Conservation (phyloP, 495 filamentous ascomycete species). For the Rhizodiscina lignyota region DNA sequence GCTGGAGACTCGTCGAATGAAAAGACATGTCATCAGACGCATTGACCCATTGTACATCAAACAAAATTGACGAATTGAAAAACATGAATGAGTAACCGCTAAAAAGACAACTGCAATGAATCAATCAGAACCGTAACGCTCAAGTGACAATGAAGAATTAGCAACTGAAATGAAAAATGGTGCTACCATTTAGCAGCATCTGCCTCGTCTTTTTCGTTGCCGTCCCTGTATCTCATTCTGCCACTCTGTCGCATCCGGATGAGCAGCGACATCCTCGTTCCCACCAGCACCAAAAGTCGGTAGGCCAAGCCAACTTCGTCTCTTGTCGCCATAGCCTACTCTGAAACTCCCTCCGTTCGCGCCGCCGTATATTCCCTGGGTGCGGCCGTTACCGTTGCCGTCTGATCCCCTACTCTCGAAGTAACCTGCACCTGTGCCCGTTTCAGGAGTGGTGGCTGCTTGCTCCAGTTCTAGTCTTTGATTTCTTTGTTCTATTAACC, state of each 20-base stretch:
- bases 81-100: too few species aligned
- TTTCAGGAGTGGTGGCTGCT: conserved; percentile 29
- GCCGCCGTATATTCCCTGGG: too few species aligned
- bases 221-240: conserved; percentile 15
- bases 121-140: too few species aligned
- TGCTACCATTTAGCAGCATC: conserved; percentile 28
- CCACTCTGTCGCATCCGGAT: conserved; percentile 8
- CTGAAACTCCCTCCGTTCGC: conserved; percentile 35
- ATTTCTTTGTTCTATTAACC: conserved; percentile 82
- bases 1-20: too few species aligned
- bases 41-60: too few species aligned
- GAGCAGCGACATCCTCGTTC: conserved; percentile 18
- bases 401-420: conserved; percentile 4
- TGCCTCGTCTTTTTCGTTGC: conserved; percentile 22
- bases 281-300: conserved; percentile 31
- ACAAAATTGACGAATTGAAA: too few species aligned
- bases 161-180: too few species aligned
- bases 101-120: too few species aligned
- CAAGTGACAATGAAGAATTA: too few species aligned
- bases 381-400: too few species aligned
- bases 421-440: conserved; percentile 17
- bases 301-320: conserved; percentile 45
- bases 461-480: conserved; percentile 41
- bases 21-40: too few species aligned
- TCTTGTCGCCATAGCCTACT: conserved; percentile 36